These are phyloP conservation scores for Amanita fuliginea DNA, from an alignment of 768 basidiomycete genomes.

Conservation along the genomic window DNA sequence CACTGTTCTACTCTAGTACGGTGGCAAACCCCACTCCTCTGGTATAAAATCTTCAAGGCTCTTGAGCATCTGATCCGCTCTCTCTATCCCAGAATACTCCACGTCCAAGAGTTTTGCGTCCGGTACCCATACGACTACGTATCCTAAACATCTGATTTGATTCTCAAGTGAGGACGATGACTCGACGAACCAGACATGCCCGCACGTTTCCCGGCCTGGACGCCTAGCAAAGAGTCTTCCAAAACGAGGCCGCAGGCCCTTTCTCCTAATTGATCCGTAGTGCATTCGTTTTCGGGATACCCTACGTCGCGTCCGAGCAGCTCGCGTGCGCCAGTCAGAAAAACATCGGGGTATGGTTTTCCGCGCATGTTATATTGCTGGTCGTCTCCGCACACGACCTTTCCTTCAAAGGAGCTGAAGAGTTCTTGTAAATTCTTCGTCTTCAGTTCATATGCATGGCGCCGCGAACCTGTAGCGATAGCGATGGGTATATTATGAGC, in stretches of 20 bases:
- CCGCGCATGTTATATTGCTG: constrained; percentile 37
- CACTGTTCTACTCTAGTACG: constrained; percentile 25
- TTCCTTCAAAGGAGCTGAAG: constrained; percentile 51
- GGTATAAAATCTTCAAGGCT: constrained; percentile 70
- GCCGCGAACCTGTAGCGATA: constrained; percentile 67
- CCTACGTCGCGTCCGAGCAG: constrained; percentile 50
- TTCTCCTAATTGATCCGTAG: constrained; percentile 29
- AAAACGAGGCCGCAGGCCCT: constrained; percentile 64
- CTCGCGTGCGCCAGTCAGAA: constrained; percentile 58
- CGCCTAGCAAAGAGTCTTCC: constrained; percentile 69
- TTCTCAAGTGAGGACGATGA: neutral
- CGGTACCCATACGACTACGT: constrained; percentile 75
- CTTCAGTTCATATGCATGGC: constrained; percentile 59
- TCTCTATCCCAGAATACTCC: constrained; percentile 34
- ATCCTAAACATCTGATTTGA: constrained; percentile 2
- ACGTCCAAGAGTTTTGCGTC: constrained; percentile 54
- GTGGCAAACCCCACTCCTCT: constrained; percentile 75
- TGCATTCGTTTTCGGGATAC: constrained; percentile 21
- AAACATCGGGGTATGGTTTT: constrained; percentile 82
- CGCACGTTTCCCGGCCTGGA: constrained; percentile 73
- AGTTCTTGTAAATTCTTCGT: constrained; percentile 47
- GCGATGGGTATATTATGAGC: constrained; percentile 64
- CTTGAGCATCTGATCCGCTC: constrained; percentile 45
- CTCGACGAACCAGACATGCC: constrained; percentile 66
- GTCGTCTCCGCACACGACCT: constrained; percentile 68